Conservation (phyloP, 164 flowering plant species). For the Stephania cephalantha region DNA sequence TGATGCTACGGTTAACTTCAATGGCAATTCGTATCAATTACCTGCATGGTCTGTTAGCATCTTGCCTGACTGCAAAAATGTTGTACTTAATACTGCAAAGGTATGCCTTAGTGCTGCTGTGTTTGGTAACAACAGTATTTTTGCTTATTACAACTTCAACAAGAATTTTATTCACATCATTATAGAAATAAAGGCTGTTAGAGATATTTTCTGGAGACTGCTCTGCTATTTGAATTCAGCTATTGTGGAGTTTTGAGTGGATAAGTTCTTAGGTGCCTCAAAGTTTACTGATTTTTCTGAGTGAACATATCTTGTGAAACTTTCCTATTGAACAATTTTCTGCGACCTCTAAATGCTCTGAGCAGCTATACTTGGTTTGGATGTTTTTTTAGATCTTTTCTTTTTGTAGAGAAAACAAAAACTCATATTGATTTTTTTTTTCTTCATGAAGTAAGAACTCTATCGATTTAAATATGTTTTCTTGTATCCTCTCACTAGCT, state of each 20-base stretch:
- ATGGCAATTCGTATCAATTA: constrained; percentile 67
- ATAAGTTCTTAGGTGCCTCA: background rate
- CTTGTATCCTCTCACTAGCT: too few relatives aligned
- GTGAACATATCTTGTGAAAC: too few relatives aligned
- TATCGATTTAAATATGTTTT: too few relatives aligned
- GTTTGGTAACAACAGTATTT: background rate
- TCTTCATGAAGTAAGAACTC: too few relatives aligned
- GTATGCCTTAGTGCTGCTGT: constrained; percentile 29
- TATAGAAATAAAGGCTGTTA: background rate
- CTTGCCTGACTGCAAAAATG: constrained; percentile 97
- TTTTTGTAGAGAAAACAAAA: too few relatives aligned
- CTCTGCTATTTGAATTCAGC: background rate
- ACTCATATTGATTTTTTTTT: too few relatives aligned
- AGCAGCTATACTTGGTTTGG: too few relatives aligned
- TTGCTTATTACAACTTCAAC: background rate
- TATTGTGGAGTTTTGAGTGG: background rate
- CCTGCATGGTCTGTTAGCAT: constrained; percentile 99
- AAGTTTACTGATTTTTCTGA: too few relatives aligned
- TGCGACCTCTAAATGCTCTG: too few relatives aligned
- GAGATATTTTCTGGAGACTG: background rate
- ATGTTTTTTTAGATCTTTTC: too few relatives aligned
- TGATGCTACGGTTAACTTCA: constrained; percentile 75
- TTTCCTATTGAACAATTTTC: too few relatives aligned
- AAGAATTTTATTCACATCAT: background rate
- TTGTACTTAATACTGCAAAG: constrained; percentile 85